Base-by-base conservation (phyloP, 2,329 filamentous ascomycete species). In the Monosporascus sp. region DNA sequence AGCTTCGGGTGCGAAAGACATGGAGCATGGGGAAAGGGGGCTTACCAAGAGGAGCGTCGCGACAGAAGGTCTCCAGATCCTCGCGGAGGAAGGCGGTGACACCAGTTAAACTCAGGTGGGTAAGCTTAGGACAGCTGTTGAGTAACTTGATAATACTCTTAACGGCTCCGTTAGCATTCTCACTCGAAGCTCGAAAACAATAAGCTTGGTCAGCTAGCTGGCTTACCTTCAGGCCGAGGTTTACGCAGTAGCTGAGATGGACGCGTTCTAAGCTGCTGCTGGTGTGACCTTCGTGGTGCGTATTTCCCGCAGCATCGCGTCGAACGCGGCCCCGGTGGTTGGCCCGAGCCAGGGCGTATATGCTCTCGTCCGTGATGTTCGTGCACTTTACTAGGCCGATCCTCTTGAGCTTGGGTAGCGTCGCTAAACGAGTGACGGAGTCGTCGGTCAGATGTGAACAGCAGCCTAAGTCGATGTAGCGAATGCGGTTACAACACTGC, bases 381-480 rank as follows among this genome's bases (percentile, higher is more conserved):
- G 85, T 85, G 66, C 94, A 99, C 71, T 99, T 99, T 51, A 99
- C 94, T 51, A 99, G 74, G 1, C 94, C 94, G 56, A 99, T 96
- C 38, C 94, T 82, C 75, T 96, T 92, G 51, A 99, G 77, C 71
- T 99, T 99, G 3, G 94, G 94, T 6, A 99, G 79, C 15, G 84
- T 84, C 5, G 94, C 92, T 38, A 99, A 78, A 58, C 90, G 87
- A 57, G 82, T 87, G 17, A 99, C 88, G 22, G 92, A 97, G 11
- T 81, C 79, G 63, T 99, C 94, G 0, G 94, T 97, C 56, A 99
- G 76, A 62, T 90, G 86, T 15, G 82, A 83, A 71, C 94, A 99
- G 74, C 94, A 97, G n/a, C 94, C 94, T 44, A 99, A 76, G 68
- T 99, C 94, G 59, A 99, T 99, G 69, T 99, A 99, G 52, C 94